These are phyloP conservation scores for Candida glucosophila DNA, from an alignment of 1,139 yeast species.

Conservation along the genomic window DNA sequence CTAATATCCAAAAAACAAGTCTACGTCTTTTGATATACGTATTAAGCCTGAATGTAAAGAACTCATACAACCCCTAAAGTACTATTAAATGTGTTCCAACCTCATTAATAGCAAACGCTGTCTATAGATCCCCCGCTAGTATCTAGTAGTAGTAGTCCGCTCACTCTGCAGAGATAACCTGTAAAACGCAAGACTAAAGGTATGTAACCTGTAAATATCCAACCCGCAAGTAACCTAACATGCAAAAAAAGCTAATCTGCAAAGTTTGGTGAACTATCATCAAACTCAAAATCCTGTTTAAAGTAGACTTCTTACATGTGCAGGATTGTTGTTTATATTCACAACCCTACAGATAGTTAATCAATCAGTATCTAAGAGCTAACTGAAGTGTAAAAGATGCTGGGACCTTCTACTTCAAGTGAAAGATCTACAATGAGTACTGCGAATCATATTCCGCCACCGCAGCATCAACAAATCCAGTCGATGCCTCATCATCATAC, in stretches of 20 bases:
- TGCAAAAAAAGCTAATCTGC: slow-evolving; percentile 4
- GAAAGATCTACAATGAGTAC: slow-evolving; percentile 20
- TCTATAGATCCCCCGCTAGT: too few species aligned
- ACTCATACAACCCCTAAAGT: too few species aligned
- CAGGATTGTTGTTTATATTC: slow-evolving; percentile 11
- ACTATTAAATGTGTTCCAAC: too few species aligned
- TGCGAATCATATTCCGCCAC: slow-evolving; percentile 5
- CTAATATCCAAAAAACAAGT: background rate
- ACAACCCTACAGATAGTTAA: slow-evolving; percentile 6
- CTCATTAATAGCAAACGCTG: too few species aligned
- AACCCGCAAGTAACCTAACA: slow-evolving; percentile 1
- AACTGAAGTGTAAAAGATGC: slow-evolving; percentile 9
- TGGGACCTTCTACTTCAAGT: slow-evolving; percentile 26
- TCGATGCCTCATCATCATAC: slow-evolving; percentile 6
- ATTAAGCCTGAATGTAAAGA: too few species aligned
- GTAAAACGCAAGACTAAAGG: slow-evolving; percentile 1
- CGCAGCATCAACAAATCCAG: slow-evolving; percentile 7
- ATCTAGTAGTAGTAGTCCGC: too few species aligned
- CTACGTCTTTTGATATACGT: too few species aligned
- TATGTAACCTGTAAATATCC: background rate
- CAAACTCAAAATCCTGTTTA: too few species aligned
- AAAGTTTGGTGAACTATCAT: slow-evolving; percentile 4
- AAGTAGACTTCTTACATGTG: too few species aligned
- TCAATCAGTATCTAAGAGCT: slow-evolving; percentile 3
- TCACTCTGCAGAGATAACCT: background rate